Evolutionary conservation across 1,284 basidiomycete species (phyloP).

Genomic region (Ceratobasidium sp.): DNA sequence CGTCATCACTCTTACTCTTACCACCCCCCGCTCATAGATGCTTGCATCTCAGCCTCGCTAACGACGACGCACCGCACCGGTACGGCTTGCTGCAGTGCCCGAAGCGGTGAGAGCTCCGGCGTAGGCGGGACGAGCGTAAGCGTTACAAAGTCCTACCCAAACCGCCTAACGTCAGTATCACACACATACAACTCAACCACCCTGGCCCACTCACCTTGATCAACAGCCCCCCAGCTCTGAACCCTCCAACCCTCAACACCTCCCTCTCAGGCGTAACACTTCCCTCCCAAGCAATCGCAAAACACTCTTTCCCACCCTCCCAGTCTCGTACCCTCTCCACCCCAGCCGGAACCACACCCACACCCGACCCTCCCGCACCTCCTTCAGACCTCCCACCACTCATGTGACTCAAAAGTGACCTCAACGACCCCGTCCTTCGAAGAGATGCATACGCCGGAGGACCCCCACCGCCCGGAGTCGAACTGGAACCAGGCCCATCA

Average conservation of each 20-base stretch:
- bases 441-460: constrained; percentile 32
- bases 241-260: constrained; percentile 47
- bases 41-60: constrained; percentile 39
- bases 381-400: not conserved
- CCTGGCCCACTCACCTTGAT: constrained; percentile 48
- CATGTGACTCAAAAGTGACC: constrained; percentile 29
- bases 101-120: constrained; percentile 48
- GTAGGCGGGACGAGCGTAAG: constrained; percentile 49
- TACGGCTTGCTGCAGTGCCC: constrained; percentile 49
- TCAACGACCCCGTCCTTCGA: constrained; percentile 20
- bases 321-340: constrained; percentile 31
- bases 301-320: constrained; percentile 29
- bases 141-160: constrained; percentile 48
- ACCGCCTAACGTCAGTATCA: not conserved
- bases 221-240: constrained; percentile 47
- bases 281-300: constrained; percentile 49
- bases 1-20: not conserved
- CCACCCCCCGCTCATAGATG: constrained; percentile 27
- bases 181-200: too few species aligned
- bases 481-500: not conserved
- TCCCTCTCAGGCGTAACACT: constrained; percentile 47
- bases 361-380: constrained; percentile 11
- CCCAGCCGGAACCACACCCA: constrained; percentile 6
- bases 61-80: constrained; percentile 44
- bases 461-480: not conserved